Conservation (phyloP, 2,329 filamentous ascomycete genomes). For the Cladobotryum protrusum region DNA sequence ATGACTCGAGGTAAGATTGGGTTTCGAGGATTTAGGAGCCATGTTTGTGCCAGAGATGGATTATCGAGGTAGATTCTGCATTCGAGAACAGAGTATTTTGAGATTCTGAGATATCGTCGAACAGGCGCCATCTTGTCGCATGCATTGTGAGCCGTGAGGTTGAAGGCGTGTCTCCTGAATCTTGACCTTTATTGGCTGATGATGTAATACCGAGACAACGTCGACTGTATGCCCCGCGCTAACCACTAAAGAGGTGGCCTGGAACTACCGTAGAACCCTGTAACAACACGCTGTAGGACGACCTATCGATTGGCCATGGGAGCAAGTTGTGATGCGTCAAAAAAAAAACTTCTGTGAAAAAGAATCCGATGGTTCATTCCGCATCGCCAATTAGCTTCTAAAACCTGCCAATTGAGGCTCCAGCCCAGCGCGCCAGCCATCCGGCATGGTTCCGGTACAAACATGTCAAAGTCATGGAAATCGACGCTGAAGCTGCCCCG, state of each 20-base stretch:
- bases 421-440: slow-evolving; percentile 9
- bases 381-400: slow-evolving; percentile 7
- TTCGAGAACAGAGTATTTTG: slow-evolving; percentile 91
- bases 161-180: slow-evolving; percentile 1
- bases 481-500: slow-evolving; percentile 70
- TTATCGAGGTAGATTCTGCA: slow-evolving; percentile 94
- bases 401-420: slow-evolving; percentile 9
- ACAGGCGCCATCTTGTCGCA: slow-evolving; percentile 69
- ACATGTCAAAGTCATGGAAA: slow-evolving; percentile 59
- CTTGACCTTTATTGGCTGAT: slow-evolving; percentile 3
- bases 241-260: slow-evolving; percentile 4
- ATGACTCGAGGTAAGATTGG: slow-evolving; percentile 78
- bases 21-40: slow-evolving; percentile 73
- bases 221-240: slow-evolving; percentile 1
- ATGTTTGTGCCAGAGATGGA: slow-evolving; percentile 72
- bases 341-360: neutral
- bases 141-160: neutral
- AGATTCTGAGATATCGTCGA: slow-evolving; percentile 83
- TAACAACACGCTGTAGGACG: neutral
- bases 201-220: slow-evolving; percentile 8
- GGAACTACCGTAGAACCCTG: neutral
- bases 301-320: neutral
- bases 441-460: slow-evolving; percentile 23
- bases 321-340: neutral
- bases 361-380: neutral